Base-by-base conservation (phyloP, 2,329 filamentous ascomycete species). In the Neopestalotiopsis rosae region DNA sequence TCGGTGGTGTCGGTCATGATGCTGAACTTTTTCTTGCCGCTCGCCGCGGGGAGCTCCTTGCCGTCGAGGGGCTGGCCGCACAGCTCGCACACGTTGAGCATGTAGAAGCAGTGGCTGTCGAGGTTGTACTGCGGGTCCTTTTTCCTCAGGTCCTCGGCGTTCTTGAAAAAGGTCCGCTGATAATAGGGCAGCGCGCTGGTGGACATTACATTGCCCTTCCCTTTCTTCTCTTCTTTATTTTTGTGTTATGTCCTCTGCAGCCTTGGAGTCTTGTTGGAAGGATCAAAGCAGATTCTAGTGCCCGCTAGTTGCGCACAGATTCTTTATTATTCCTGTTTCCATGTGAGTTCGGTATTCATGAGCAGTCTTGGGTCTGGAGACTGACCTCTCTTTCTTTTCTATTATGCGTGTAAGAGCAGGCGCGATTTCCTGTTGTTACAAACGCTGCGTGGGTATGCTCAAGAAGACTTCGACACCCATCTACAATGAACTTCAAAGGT, bases 1-100 rank as follows among this genome's bases (percentile, higher is more conserved):
- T 67, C 65, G 52, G 65, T 67, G 12, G 65, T 67, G 56, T 59
- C 65, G 56, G 65, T 59, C 65, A 61, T 61, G 65, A 67, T 61
- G 38, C 65, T 67, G 32, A 67, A 67, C 30, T 61, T 61, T 7
- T 20, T 45, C 65, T 45, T 67, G 34, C 65, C 65, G n/a, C 52
- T 61, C 14, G 58, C 42, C 1, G 52, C 12, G 2, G 65, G 65
- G 5, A 67, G 56, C n/a, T 42, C 52, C 34, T 67, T 40, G 17
- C 65, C 65, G 32, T 34, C 45, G 14, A 67, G 14, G 12, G 65
- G 56, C 32, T 38, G 65, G 28, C 52, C 56, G 65, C 65, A 67
- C 17, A 67, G 38, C 65, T 67, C 65, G 56, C 65, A 67, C 7
- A 67, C 65, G 52, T 67, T 67, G 34, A 67, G 56, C 65, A 67